Evolutionary conservation across 805 yeast species (phyloP).

Genomic region (Osmozyma mogii): DNA sequence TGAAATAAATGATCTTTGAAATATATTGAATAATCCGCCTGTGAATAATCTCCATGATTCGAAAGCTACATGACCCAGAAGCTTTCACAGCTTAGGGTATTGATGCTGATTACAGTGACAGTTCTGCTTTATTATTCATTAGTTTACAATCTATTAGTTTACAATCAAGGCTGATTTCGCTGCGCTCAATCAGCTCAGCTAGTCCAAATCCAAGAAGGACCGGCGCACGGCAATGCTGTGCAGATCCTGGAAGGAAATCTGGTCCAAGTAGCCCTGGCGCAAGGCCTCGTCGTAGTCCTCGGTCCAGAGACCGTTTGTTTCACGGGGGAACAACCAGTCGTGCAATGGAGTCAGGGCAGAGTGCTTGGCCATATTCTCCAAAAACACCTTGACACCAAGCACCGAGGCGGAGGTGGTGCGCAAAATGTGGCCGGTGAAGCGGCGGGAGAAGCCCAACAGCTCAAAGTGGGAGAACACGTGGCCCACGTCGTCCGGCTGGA

Average conservation of each 20-base stretch:
- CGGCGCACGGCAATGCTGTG: constrained; percentile 7
- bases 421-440: constrained; percentile 11
- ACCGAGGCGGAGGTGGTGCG: constrained; percentile 11
- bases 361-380: constrained; percentile 1
- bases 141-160: too few relatives aligned
- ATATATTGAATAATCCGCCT: too few relatives aligned
- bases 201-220: constrained; percentile 9
- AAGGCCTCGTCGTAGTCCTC: constrained; percentile 11
- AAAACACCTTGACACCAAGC: constrained; percentile 5
- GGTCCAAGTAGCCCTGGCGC: constrained; percentile 3
- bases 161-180: too few relatives aligned
- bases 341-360: constrained; percentile 1
- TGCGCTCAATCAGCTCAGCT: too few relatives aligned
- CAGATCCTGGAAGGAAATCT: constrained; percentile 7
- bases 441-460: constrained; percentile 8
- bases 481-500: constrained; percentile 6
- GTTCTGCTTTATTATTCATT: too few relatives aligned
- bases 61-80: too few relatives aligned
- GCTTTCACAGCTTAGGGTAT: too few relatives aligned
- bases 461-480: constrained; percentile 7
- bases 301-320: constrained; percentile 11
- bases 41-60: too few relatives aligned
- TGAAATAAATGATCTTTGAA: too few relatives aligned
- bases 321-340: constrained; percentile 5
- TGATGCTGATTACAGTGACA: too few relatives aligned